These are phyloP conservation scores for Linanthus parryae DNA, from an alignment of 148 eudicot species.

Conservation along the genomic window DNA sequence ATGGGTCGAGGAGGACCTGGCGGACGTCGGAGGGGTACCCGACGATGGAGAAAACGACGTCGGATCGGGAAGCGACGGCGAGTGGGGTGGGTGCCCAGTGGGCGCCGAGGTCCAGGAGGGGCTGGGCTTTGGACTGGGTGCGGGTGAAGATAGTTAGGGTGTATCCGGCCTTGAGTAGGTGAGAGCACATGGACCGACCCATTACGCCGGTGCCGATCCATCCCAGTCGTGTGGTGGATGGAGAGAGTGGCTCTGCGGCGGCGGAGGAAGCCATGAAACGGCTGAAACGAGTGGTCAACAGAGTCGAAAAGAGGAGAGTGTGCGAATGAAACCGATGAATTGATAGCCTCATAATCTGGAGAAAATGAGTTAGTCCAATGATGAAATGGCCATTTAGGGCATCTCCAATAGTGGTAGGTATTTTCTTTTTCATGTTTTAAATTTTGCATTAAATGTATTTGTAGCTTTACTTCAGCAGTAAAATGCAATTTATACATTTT, in stretches of 20 bases:
- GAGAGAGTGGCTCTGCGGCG: constrained; percentile 33
- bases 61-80: constrained; percentile 65
- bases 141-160: constrained; percentile 80
- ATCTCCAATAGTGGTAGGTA: no score
- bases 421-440: no score
- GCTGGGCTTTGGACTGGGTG: constrained; percentile 71
- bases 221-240: constrained; percentile 67
- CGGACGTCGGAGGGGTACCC: constrained; percentile 92
- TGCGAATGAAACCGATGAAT: no score
- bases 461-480: no score
- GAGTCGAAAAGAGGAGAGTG: constrained; percentile 1
- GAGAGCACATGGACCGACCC: constrained; percentile 92
- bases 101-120: constrained; percentile 59
- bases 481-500: no score
- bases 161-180: constrained; percentile 88
- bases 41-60: constrained; percentile 94
- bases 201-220: constrained; percentile 99
- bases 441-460: no score
- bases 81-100: constrained; percentile 49
- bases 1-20: constrained; percentile 55
- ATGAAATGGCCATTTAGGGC: no score
- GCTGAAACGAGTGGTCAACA: constrained; percentile 15
- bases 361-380: no score
- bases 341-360: no score
- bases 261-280: constrained; percentile 41